These are phyloP conservation scores for Clonostachys rhizophaga DNA, from an alignment of 2,329 filamentous ascomycete species.

Conservation along the genomic window DNA sequence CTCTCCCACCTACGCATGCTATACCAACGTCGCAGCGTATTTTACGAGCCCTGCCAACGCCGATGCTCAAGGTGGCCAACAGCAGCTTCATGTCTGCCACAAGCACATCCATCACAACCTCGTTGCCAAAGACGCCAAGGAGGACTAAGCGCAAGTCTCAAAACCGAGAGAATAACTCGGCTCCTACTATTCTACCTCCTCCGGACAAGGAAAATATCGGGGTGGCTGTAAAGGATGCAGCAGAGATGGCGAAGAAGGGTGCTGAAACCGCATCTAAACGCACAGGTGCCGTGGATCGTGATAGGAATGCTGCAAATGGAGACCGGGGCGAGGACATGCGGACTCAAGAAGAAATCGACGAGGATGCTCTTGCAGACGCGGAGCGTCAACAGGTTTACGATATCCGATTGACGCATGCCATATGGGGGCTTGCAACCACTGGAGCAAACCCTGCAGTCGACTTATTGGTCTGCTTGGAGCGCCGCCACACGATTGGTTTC, in stretches of 20 bases:
- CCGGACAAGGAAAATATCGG: slow-evolving; percentile 47
- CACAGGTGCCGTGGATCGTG: no score
- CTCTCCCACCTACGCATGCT: slow-evolving; percentile 73
- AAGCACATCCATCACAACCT: slow-evolving; percentile 78
- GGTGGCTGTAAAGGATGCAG: slow-evolving; percentile 14
- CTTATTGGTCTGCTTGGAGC: slow-evolving; percentile 85
- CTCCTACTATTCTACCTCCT: slow-evolving; percentile 11
- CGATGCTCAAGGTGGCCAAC: slow-evolving; percentile 90
- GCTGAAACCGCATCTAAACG: neutral
- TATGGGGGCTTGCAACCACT: slow-evolving; percentile 89
- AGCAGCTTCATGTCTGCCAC: slow-evolving; percentile 93
- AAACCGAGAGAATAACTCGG: slow-evolving; percentile 21
- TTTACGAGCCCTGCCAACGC: slow-evolving; percentile 81
- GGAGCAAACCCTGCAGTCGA: slow-evolving; percentile 94
- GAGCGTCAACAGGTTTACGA: slow-evolving; percentile 77
- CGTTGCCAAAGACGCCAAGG: slow-evolving; percentile 62
- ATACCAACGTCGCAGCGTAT: slow-evolving; percentile 91
- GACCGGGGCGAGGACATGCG: slow-evolving; percentile 12
- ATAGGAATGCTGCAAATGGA: neutral
- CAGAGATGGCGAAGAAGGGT: slow-evolving; percentile 7
- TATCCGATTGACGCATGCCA: slow-evolving; percentile 79
- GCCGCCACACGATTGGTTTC: slow-evolving; percentile 88
- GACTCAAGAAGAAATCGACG: slow-evolving; percentile 36
- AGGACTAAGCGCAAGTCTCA: slow-evolving; percentile 54
- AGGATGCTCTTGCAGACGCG: slow-evolving; percentile 60